Percentiles rank a stretch among this genome's conserved stretches.
These are phyloP conservation scores for Geotrichum restrictum DNA, from an alignment of 1,139 yeast species.

Conservation along the genomic window DNA sequence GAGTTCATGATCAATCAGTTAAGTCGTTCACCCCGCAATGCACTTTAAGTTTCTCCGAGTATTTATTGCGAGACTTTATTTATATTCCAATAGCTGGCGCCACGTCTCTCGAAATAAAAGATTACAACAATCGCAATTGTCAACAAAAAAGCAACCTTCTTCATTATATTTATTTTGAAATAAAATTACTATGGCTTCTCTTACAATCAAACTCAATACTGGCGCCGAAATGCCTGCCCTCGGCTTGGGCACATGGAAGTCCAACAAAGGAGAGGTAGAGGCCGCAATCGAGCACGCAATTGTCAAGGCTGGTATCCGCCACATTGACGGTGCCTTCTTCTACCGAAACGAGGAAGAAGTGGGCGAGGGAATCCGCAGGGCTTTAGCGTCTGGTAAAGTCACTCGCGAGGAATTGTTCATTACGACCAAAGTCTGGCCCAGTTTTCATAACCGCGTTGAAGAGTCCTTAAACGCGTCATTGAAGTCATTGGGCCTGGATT, in stretches of 20 bases:
- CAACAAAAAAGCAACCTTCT: no score
- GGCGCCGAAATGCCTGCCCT: conserved; percentile 47
- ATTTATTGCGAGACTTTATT: no score
- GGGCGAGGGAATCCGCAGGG: conserved; percentile 43
- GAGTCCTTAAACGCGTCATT: conserved; percentile 61
- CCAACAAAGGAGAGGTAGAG: conserved; percentile 40
- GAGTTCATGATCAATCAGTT: no score
- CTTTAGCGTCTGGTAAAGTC: conserved; percentile 27
- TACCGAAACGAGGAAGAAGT: conserved; percentile 58
- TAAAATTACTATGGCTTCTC: no score
- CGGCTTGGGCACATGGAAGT: conserved; percentile 64
- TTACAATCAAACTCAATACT: conserved; percentile 34
- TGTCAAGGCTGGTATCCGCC: conserved; percentile 50
- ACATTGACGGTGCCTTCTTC: conserved; percentile 58
- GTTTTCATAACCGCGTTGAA: conserved; percentile 58
- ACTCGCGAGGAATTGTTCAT: conserved; percentile 64
- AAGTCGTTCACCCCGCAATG: no score
- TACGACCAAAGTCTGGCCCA: conserved; percentile 81
- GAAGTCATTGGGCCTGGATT: conserved; percentile 65
- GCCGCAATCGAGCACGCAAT: conserved; percentile 30
- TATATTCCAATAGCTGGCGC: no score
- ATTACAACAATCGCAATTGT: no score
- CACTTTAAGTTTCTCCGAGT: no score
- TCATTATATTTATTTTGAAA: no score
- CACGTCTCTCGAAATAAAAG: no score